These are phyloP conservation scores for Solanum hybrid DNA, from an alignment of 305 asterid genomes.

Conservation along the genomic window DNA sequence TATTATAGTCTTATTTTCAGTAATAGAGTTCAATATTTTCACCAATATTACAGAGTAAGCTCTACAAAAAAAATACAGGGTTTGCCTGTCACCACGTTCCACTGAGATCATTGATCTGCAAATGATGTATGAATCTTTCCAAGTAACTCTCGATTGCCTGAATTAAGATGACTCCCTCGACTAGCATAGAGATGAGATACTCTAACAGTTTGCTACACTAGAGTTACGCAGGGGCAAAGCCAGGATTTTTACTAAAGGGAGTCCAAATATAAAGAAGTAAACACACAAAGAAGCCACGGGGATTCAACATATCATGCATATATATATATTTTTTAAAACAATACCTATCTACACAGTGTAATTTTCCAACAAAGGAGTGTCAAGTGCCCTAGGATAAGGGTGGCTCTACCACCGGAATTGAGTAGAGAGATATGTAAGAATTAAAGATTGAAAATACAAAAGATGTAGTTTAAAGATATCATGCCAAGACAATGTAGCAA, in stretches of 20 bases:
- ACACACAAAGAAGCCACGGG: neutral
- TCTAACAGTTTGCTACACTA: neutral
- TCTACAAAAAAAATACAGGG: neutral
- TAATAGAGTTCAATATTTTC: neutral
- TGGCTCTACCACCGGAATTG: neutral
- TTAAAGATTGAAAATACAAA: neutral
- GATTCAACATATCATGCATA: neutral
- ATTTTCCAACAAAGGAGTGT: neutral
- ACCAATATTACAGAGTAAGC: neutral
- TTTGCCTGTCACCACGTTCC: neutral
- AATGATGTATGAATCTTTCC: neutral
- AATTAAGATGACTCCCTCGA: neutral
- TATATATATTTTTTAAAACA: neutral
- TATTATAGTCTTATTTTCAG: neutral
- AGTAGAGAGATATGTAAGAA: neutral
- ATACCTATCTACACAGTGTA: neutral
- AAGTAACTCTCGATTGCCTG: neutral
- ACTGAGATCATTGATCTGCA: neutral
- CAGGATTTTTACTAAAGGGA: neutral
- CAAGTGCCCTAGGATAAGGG: neutral
- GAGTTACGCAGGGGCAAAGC: neutral
- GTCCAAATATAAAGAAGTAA: neutral
- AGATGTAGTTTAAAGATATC: neutral
- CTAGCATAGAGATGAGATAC: neutral
- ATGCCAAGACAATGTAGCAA: neutral